Conservation (phyloP, 2,329 filamentous ascomycete genomes). For the Scedosporium aurantiacum region DNA sequence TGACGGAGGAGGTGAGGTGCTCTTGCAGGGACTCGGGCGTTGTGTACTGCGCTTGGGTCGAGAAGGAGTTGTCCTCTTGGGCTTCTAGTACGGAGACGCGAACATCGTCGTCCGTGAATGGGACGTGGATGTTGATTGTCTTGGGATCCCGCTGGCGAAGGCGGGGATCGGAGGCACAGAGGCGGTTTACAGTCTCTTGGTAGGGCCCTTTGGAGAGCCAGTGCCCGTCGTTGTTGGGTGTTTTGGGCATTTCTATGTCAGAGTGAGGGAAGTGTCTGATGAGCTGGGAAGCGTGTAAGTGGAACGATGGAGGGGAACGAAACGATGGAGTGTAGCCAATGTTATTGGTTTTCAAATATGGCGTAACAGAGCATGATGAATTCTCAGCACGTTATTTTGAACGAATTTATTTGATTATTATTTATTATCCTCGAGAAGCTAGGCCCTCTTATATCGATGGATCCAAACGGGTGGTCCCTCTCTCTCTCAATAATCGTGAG, state of each 20-base stretch:
- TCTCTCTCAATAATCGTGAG: background rate
- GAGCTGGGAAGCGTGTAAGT: background rate
- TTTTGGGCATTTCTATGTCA: background rate
- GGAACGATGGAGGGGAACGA: background rate
- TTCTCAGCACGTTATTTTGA: background rate
- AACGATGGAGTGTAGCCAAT: background rate
- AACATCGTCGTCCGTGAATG: slow-evolving; percentile 9
- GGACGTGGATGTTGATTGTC: slow-evolving; percentile 10
- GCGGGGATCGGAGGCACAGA: slow-evolving; percentile 12
- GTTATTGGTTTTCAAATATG: background rate
- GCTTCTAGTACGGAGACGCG: slow-evolving; percentile 11
- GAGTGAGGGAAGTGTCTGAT: background rate
- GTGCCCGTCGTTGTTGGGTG: background rate
- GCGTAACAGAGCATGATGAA: background rate
- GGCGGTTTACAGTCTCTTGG: slow-evolving; percentile 7
- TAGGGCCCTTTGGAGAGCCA: slow-evolving; percentile 7
- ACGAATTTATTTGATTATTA: background rate
- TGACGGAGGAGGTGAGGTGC: background rate
- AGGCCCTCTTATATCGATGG: background rate
- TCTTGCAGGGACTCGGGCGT: background rate
- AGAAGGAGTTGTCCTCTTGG: slow-evolving; percentile 2
- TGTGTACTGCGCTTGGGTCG: slow-evolving; percentile 4
- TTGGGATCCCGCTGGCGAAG: slow-evolving; percentile 14
- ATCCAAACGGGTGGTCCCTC: background rate
- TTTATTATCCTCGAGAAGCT: background rate